Conservation (phyloP, 2,329 filamentous ascomycete genomes). For the Calonectria pteridis region DNA sequence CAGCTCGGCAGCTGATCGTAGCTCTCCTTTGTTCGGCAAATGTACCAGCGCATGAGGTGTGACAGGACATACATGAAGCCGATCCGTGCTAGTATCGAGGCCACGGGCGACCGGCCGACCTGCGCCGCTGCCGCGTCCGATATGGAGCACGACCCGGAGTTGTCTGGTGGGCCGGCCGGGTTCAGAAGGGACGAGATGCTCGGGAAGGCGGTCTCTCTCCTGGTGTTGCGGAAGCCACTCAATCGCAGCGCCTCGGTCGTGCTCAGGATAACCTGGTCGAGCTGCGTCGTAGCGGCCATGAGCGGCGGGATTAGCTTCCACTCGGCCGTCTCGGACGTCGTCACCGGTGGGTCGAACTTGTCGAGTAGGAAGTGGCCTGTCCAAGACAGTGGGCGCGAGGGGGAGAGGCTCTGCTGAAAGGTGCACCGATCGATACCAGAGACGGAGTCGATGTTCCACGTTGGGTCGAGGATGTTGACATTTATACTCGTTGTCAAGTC, state of each 20-base stretch:
- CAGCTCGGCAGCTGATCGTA: slow-evolving; percentile 41
- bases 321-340: neutral
- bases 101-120: slow-evolving; percentile 26
- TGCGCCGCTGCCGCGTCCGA: slow-evolving; percentile 34
- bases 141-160: slow-evolving; percentile 20
- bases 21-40: slow-evolving; percentile 39
- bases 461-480: slow-evolving; percentile 17
- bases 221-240: slow-evolving; percentile 10
- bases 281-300: slow-evolving; percentile 28
- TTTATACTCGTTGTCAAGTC: slow-evolving; percentile 8
- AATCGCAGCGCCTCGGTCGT: slow-evolving; percentile 29
- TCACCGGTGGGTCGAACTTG: slow-evolving; percentile 10
- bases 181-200: slow-evolving; percentile 43
- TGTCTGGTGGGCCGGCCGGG: slow-evolving; percentile 5
- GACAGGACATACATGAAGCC: slow-evolving; percentile 34
- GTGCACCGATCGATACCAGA: slow-evolving; percentile 6
- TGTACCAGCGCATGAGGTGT: slow-evolving; percentile 33
- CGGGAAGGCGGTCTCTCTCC: slow-evolving; percentile 32
- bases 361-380: slow-evolving; percentile 27
- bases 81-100: slow-evolving; percentile 30
- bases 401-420: neutral
- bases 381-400: slow-evolving; percentile 27
- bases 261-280: slow-evolving; percentile 30
- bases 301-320: slow-evolving; percentile 33
- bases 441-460: slow-evolving; percentile 18